Conservation (phyloP, 2,329 filamentous ascomycete genomes). For the Botryotinia narcissicola region DNA sequence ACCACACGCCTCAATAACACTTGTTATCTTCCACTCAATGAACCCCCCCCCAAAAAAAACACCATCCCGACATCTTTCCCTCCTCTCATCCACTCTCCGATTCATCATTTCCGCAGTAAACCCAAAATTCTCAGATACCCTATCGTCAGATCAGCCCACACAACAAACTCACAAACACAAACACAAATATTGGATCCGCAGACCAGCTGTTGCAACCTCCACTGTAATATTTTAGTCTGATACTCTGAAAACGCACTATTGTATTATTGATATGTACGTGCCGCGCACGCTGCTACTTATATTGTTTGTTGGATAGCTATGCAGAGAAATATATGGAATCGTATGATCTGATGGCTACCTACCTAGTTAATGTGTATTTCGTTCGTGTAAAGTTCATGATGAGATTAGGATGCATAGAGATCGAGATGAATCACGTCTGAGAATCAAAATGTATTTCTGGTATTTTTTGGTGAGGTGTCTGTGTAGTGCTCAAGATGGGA, state of each 20-base stretch:
- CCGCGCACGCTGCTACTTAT: no score
- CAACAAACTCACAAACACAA: neutral
- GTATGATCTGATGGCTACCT: no score
- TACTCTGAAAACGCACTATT: neutral
- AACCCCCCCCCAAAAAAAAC: no score
- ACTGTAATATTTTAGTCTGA: neutral
- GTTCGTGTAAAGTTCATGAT: no score
- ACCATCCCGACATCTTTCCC: no score
- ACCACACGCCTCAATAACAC: neutral
- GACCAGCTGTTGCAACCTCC: neutral
- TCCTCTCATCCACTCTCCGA: no score
- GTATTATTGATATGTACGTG: neutral
- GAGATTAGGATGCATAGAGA: no score
- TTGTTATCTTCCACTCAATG: neutral
- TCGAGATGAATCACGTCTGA: neutral
- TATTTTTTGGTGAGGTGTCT: no score
- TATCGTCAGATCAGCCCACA: neutral
- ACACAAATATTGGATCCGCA: neutral
- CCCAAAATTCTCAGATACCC: neutral
- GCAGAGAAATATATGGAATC: no score
- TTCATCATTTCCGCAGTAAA: no score
- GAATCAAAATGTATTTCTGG: neutral
- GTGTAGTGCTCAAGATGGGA: neutral
- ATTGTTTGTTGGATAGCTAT: no score
- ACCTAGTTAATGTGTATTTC: no score